Evolutionary conservation across 2,329 filamentous ascomycete species (phyloP), one percentile per base, ranked within the genome.

Genomic region (Botrytis cinerea): DNA sequence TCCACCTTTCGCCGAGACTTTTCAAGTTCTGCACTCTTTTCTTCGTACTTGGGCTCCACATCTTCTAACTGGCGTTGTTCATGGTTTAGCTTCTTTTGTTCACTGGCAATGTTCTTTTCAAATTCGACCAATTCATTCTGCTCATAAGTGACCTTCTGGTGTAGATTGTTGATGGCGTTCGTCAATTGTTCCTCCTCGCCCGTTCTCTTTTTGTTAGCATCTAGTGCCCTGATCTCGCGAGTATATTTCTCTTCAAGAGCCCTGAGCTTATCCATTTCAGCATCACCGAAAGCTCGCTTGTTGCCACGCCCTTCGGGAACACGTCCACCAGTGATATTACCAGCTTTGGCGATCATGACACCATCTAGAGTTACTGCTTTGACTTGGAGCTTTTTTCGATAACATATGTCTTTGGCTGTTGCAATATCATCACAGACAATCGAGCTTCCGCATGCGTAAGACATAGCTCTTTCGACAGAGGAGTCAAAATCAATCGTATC

Each of bases 401-500:
- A 98, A 80, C 94, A 95, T 63, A 99, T 91, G 73, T 95, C 89
- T 81, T 97, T 97, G 43, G 96, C 96, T 71, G 96, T 91, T 6
- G 92, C 88, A 51, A 98, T 86, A 72, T 89, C 93, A 82, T 99
- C 96, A 80, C 95, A 98, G 8, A 99, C 94, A 76, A 99, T 93
- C 7, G 95, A 94, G 82, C 94, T 97, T 48, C 95, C 95, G 79
- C 96, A 99, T 40, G 95, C 95, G 81, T 97, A 98, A 35, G 92
- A 93, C 85, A 99, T 97, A 48, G 95, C 97, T 76, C 96, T 92
- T 81, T 98, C 94, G 68, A 97, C 88, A 1, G 92, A 89, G 4
- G 92, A 88, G 78, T 98, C 96, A 80, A 96, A 99, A 80, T 97
- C 94, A 78, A 99, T 95, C 0, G 94, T 97, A 81, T 99, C 96